Conservation (phyloP, 148 eudicot genomes). For the Chenopodium formosanum region DNA sequence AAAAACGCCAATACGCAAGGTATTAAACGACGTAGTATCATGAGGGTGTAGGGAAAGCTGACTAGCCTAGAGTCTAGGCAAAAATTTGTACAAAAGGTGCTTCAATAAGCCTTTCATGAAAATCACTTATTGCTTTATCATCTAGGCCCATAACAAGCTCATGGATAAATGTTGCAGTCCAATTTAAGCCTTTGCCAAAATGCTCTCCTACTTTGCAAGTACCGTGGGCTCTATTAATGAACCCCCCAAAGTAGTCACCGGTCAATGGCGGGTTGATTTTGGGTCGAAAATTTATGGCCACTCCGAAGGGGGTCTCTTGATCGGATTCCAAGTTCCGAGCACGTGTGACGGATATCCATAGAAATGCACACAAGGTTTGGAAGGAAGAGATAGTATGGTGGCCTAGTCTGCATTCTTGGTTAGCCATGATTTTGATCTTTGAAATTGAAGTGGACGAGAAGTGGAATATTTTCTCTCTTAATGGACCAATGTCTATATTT, state of each 20-base stretch:
- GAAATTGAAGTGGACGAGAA: constrained; percentile 16
- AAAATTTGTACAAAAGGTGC: too few relatives aligned
- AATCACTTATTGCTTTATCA: constrained; percentile 5
- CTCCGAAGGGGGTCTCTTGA: constrained; percentile 46
- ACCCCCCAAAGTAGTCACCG: constrained; percentile 57
- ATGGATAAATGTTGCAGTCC: constrained; percentile 42
- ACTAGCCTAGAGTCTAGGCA: too few relatives aligned
- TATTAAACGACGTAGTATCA: too few relatives aligned
- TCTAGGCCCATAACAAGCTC: constrained; percentile 47
- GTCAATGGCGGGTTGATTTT: constrained; percentile 40
- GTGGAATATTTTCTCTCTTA: constrained; percentile 20
- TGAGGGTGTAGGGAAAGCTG: too few relatives aligned
- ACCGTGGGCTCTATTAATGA: constrained; percentile 35
- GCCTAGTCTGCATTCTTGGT: constrained; percentile 16
- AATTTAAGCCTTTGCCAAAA: constrained; percentile 38
- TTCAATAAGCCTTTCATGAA: neutral
- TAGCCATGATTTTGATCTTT: constrained; percentile 24
- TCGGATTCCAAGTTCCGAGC: constrained; percentile 38
- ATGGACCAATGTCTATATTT: neutral
- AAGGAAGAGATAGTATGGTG: constrained; percentile 61
- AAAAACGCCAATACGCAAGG: too few relatives aligned
- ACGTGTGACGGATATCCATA: constrained; percentile 73
- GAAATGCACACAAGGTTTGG: constrained; percentile 60
- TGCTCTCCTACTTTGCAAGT: constrained; percentile 36
- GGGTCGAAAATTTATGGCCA: neutral